Percentiles rank a stretch among this genome's conserved stretches.
These are phyloP conservation scores for Tricharina praecox DNA, from an alignment of 495 filamentous ascomycete species.

Conservation along the genomic window DNA sequence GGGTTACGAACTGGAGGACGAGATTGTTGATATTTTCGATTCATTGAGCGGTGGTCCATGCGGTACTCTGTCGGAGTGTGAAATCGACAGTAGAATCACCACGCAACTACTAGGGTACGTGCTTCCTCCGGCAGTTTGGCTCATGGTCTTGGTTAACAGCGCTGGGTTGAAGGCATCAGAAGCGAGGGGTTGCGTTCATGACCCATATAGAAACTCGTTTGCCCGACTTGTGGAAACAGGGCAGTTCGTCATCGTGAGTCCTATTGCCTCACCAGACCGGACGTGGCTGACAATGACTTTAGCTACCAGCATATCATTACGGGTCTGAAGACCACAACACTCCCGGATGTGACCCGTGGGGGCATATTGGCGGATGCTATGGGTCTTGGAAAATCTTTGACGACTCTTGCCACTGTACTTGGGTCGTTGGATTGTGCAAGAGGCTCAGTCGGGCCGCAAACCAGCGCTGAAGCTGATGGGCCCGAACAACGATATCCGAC, in stretches of 20 bases:
- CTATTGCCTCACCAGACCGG: too few relatives aligned
- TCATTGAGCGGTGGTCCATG: not conserved
- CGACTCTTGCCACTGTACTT: conserved; percentile 28
- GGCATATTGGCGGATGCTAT: conserved; percentile 34
- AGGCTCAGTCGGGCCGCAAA: not conserved
- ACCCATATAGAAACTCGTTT: not conserved
- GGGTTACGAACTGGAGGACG: too few relatives aligned
- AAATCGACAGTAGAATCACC: conserved; percentile 12
- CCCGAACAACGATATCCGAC: conserved; percentile 5
- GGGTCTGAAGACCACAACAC: conserved; percentile 2
- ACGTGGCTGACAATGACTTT: not conserved
- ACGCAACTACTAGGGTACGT: conserved; percentile 15
- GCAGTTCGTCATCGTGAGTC: too few relatives aligned
- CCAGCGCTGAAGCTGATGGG: not conserved
- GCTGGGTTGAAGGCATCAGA: conserved; percentile 9
- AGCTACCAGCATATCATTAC: conserved; percentile 7
- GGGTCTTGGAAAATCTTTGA: conserved; percentile 35
- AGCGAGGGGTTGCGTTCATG: conserved; percentile 10
- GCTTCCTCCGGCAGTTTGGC: too few relatives aligned
- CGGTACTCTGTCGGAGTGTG: not conserved
- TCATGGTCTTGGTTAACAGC: too few relatives aligned
- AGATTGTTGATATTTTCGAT: not conserved
- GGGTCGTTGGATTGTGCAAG: conserved; percentile 13
- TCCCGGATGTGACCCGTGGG: conserved; percentile 15
- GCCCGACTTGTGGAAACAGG: too few relatives aligned